Evolutionary conservation across 2,329 filamentous ascomycete genomes (phyloP).

Genomic region (Trichothecium roseum): DNA sequence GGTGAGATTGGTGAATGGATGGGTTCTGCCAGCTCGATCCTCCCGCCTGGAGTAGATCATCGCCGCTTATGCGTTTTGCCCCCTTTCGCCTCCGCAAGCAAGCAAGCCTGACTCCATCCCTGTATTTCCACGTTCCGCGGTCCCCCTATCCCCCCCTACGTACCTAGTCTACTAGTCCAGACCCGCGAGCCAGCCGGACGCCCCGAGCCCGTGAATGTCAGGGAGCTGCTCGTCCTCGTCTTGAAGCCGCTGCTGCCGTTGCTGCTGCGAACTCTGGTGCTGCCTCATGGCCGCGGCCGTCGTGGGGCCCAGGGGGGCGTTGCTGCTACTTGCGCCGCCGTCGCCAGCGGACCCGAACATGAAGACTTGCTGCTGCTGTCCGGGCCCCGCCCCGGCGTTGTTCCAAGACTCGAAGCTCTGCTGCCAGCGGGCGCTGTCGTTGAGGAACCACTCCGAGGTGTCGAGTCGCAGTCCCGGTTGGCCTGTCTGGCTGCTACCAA

Average conservation of each 20-base stretch:
- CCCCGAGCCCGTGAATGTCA: slow-evolving; percentile 20
- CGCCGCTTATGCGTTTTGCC: no score
- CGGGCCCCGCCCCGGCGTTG: slow-evolving; percentile 11
- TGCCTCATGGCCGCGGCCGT: slow-evolving; percentile 4
- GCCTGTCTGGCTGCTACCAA: slow-evolving; percentile 8
- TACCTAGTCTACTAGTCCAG: no score
- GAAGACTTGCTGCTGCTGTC: slow-evolving; percentile 1
- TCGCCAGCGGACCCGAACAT: slow-evolving; percentile 2
- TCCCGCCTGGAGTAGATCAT: no score
- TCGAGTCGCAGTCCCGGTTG: slow-evolving; percentile 21
- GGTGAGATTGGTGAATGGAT: no score
- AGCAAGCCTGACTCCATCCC: no score
- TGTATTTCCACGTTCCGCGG: no score
- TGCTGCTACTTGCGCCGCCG: no score
- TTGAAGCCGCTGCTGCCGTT: slow-evolving; percentile 3
- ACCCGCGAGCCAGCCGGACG: slow-evolving; percentile 24
- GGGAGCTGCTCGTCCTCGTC: slow-evolving; percentile 11
- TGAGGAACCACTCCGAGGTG: slow-evolving; percentile 46
- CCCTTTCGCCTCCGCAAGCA: no score
- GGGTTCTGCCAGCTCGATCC: no score
- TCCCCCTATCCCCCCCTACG: no score
- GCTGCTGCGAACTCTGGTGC: slow-evolving; percentile 3
- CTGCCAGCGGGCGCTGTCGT: slow-evolving; percentile 47
- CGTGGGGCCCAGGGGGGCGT: no score
- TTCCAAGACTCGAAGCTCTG: slow-evolving; percentile 47